Percentiles rank a stretch among this genome's conserved stretches.
These are phyloP conservation scores for Salix dunnii DNA, from an alignment of 345 rosid species.

Conservation along the genomic window DNA sequence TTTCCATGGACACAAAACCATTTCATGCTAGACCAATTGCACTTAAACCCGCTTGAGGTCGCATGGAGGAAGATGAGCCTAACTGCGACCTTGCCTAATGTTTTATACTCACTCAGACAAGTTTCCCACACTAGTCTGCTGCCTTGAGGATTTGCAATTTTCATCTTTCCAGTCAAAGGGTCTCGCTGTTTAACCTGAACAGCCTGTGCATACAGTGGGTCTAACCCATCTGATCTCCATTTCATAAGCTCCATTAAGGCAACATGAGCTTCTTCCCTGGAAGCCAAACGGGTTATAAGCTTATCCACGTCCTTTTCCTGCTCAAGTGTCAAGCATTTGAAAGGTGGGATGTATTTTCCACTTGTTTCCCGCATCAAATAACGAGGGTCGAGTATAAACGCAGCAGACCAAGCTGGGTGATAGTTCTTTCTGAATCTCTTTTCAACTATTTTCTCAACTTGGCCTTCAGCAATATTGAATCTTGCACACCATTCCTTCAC, in stretches of 20 bases:
- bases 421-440: conserved; percentile 52
- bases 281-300: conserved; percentile 45
- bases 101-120: conserved; percentile 50
- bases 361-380: conserved; percentile 38
- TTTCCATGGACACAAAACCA: conserved; percentile 38
- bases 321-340: conserved; percentile 50
- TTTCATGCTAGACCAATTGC: conserved; percentile 44
- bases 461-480: conserved; percentile 37
- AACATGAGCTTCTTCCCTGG: conserved; percentile 52
- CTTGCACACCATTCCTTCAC: conserved; percentile 53
- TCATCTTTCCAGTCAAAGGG: conserved; percentile 53
- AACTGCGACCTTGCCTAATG: conserved; percentile 49
- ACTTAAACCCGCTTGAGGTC: conserved; percentile 46
- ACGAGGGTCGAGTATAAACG: conserved; percentile 56
- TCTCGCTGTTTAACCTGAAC: conserved; percentile 56
- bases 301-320: conserved; percentile 57
- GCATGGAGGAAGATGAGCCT: conserved; percentile 59
- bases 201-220: conserved; percentile 58
- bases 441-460: conserved; percentile 46
- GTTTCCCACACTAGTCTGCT: conserved; percentile 67
- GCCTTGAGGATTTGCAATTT: conserved; percentile 56
- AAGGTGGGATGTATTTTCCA: conserved; percentile 58
- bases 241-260: conserved; percentile 62
- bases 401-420: conserved; percentile 62
- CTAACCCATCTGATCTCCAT: conserved; percentile 63